Percentiles rank a stretch among this genome's conserved stretches.
Conservation (phyloP, 495 filamentous ascomycete species). For the Talaromyces adpressus region DNA sequence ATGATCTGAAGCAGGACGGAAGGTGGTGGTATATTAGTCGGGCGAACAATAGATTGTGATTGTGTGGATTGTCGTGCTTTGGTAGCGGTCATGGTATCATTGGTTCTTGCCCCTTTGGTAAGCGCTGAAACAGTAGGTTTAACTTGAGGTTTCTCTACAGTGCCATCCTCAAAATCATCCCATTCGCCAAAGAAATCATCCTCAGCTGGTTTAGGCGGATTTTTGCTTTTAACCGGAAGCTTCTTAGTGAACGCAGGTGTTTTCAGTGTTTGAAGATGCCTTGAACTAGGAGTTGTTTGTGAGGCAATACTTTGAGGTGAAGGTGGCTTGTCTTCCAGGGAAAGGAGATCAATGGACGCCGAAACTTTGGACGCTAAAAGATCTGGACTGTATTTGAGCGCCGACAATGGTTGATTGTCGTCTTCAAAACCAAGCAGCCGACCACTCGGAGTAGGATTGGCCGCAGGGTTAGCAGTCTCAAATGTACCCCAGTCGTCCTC, state of each 20-base stretch:
- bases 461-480: constrained; percentile 45
- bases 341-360: constrained; percentile 7
- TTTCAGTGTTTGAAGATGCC: neutral
- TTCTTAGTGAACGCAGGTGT: neutral
- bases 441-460: constrained; percentile 49
- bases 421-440: constrained; percentile 20
- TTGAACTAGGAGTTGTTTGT: neutral
- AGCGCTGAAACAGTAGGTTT: neutral
- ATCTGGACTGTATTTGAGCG: too few species aligned
- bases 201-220: constrained; percentile 10
- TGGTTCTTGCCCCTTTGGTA: neutral
- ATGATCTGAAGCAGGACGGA: constrained; percentile 73
- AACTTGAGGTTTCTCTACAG: constrained; percentile 1
- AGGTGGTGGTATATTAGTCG: constrained; percentile 85
- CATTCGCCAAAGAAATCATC: constrained; percentile 24
- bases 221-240: neutral
- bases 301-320: neutral
- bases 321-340: constrained; percentile 2
- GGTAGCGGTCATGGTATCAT: neutral
- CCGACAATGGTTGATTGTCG: neutral
- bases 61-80: neutral
- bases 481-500: constrained; percentile 75
- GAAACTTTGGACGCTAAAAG: neutral
- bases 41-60: constrained; percentile 43
- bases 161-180: constrained; percentile 34